These are phyloP conservation scores for Theileria annulata DNA, from an alignment of 169 alveolate genomes.

Conservation along the genomic window DNA sequence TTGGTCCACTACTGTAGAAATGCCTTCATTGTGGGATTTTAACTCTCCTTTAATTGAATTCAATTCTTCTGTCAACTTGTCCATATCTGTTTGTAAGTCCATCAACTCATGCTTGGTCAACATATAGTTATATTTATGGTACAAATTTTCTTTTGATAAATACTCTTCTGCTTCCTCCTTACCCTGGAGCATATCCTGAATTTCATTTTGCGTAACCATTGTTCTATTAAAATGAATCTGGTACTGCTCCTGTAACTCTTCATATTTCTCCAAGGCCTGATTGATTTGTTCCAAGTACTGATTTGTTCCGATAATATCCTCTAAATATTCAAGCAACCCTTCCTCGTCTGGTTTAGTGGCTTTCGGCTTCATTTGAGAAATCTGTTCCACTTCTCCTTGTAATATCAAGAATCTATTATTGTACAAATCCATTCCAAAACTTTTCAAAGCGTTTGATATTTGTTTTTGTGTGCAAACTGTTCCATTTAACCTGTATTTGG, in stretches of 20 bases:
- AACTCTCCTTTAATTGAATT: conserved; percentile 35
- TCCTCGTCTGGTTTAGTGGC: conserved; percentile 88
- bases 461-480: conserved; percentile 87
- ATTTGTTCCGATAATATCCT: conserved; percentile 95
- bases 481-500: conserved; percentile 83
- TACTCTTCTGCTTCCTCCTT: conserved; percentile 78
- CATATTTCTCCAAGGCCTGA: conserved; percentile 73
- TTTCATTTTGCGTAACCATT: conserved; percentile 80
- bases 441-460: conserved; percentile 83
- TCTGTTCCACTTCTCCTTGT: conserved; percentile 98
- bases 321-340: conserved; percentile 95
- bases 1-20: conserved; percentile 61
- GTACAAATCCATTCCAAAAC: conserved; percentile 92
- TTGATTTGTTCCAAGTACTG: conserved; percentile 74
- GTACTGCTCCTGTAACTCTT: conserved; percentile 76
- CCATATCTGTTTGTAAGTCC: conserved; percentile 38
- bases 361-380: conserved; percentile 96
- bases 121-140: conserved; percentile 53
- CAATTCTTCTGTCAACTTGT: conserved; percentile 62
- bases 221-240: conserved; percentile 78
- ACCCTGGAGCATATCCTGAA: conserved; percentile 78
- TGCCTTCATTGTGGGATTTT: conserved; percentile 35
- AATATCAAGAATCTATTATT: conserved; percentile 91
- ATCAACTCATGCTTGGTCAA: conserved; percentile 64
- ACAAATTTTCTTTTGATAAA: conserved; percentile 69